Conservation (phyloP, 2,329 filamentous ascomycete species). For the Scedosporium apiospermum region DNA sequence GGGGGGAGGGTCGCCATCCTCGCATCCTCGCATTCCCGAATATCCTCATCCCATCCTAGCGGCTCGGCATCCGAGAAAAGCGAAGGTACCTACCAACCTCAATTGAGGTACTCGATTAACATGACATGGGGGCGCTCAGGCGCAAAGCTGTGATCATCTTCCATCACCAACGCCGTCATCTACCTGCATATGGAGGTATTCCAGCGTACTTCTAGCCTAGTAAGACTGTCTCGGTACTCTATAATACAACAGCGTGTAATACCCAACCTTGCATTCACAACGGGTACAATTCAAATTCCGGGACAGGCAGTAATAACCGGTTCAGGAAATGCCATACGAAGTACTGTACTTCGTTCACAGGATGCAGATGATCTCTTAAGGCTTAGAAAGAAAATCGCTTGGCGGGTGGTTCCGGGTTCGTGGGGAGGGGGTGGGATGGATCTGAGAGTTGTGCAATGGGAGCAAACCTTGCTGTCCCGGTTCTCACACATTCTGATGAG, state of each 20-base stretch:
- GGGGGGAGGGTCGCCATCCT: neutral
- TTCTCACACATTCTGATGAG: neutral
- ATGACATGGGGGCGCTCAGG: neutral
- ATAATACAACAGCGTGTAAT: too few relatives aligned
- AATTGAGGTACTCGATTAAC: neutral
- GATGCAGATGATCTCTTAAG: too few relatives aligned
- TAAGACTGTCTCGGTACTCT: too few relatives aligned
- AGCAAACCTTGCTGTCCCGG: neutral
- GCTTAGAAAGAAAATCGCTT: neutral
- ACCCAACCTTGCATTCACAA: too few relatives aligned
- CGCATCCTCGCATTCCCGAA: neutral
- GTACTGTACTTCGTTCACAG: neutral
- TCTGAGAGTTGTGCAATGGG: too few relatives aligned
- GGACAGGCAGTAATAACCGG: too few relatives aligned
- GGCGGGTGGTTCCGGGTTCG: conserved; percentile 5
- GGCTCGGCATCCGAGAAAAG: neutral
- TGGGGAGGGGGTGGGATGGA: neutral
- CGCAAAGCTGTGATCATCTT: neutral
- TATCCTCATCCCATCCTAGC: neutral
- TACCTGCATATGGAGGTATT: too few relatives aligned
- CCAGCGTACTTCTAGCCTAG: too few relatives aligned
- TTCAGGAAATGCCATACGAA: neutral
- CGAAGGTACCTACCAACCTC: neutral
- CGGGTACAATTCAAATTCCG: too few relatives aligned
- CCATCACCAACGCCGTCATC: neutral